Evolutionary conservation across 768 basidiomycete genomes (phyloP).

Genomic region (Calocera cornea): DNA sequence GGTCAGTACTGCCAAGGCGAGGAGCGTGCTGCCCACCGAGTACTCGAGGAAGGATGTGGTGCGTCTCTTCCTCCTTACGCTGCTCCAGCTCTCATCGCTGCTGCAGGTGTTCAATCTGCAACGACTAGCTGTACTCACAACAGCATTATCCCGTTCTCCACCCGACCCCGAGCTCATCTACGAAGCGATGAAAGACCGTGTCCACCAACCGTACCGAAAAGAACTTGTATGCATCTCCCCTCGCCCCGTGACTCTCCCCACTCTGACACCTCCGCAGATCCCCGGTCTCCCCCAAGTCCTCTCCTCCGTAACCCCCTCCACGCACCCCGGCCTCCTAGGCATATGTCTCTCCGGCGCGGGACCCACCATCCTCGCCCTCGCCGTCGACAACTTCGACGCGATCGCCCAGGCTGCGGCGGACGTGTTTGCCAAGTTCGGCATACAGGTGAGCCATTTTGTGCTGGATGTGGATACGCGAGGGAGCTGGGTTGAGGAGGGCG

Average conservation of each 20-base stretch:
- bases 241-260: neutral
- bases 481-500: constrained; percentile 22
- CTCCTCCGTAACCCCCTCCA: constrained; percentile 67
- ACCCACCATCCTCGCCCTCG: constrained; percentile 91
- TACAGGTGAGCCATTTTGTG: constrained; percentile 85
- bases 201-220: constrained; percentile 95
- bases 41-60: constrained; percentile 91
- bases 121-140: constrained; percentile 87
- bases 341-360: constrained; percentile 97
- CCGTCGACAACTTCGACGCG: constrained; percentile 65
- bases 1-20: constrained; percentile 86
- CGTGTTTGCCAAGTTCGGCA: constrained; percentile 55
- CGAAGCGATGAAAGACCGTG: constrained; percentile 96
- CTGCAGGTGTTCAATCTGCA: constrained; percentile 92
- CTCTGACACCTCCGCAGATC: constrained; percentile 40
- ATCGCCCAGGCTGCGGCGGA: constrained; percentile 70
- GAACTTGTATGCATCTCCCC: constrained; percentile 43
- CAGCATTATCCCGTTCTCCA: constrained; percentile 77
- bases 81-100: neutral
- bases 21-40: constrained; percentile 67
- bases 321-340: constrained; percentile 89
- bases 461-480: constrained; percentile 45
- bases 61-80: constrained; percentile 28
- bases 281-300: constrained; percentile 92
- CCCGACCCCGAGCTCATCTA: constrained; percentile 95